Percentiles rank a stretch among this genome's conserved stretches.
Conservation (phyloP, 257 asterid genomes). For the Plantago major region DNA sequence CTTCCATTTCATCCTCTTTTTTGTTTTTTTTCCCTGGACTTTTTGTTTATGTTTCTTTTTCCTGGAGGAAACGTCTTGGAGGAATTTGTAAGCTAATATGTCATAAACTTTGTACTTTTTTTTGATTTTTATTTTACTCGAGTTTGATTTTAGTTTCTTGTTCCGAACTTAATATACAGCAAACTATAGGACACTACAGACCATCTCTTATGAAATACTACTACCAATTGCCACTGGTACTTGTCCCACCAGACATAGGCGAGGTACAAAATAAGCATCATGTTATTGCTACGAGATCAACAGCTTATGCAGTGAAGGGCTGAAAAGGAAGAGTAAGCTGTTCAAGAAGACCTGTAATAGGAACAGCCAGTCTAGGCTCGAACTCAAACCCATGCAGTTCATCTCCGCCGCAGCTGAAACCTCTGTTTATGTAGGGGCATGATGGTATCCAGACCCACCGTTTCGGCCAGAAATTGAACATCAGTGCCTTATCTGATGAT, state of each 20-base stretch:
- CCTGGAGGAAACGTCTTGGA: too few relatives aligned
- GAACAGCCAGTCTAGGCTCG: conserved; percentile 66
- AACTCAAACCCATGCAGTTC: conserved; percentile 82
- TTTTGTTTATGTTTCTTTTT: too few relatives aligned
- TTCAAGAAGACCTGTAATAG: conserved; percentile 71
- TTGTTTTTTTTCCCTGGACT: too few relatives aligned
- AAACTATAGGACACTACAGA: too few relatives aligned
- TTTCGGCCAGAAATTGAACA: conserved; percentile 60
- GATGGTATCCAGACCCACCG: conserved; percentile 83
- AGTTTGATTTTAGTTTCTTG: neutral
- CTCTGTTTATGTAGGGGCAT: conserved; percentile 41
- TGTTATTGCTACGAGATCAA: neutral
- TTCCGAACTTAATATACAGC: neutral
- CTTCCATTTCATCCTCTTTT: neutral
- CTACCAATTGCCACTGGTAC: too few relatives aligned
- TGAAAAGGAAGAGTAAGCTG: conserved; percentile 75
- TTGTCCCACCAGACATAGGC: too few relatives aligned
- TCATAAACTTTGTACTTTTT: neutral
- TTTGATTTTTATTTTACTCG: neutral
- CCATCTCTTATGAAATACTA: too few relatives aligned
- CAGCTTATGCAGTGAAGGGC: conserved; percentile 33
- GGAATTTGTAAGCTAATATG: too few relatives aligned
- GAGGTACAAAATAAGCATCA: neutral
- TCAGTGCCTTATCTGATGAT: conserved; percentile 41
- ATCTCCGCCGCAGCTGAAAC: conserved; percentile 20